phyloP scores from a whole-genome alignment of 1,139 yeast species.

The Petasospora rhodanensis region DNA sequence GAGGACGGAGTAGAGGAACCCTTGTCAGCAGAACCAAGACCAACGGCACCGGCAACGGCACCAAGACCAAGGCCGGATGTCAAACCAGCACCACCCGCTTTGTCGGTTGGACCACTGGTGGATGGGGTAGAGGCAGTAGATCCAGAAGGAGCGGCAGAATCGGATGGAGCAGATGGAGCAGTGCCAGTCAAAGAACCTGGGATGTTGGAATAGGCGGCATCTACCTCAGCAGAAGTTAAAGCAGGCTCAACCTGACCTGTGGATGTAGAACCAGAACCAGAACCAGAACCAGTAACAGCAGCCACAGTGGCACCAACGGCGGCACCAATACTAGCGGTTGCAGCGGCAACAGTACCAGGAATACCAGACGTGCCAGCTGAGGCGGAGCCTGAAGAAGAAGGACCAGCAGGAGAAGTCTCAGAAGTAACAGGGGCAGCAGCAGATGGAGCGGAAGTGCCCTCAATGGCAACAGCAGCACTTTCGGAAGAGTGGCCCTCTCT shows the following conservation, averaged over 20 bases:
- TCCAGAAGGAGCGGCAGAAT: constrained; percentile 1
- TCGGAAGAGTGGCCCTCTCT: too few relatives aligned
- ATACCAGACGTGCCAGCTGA: too few relatives aligned
- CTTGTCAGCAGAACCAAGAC: constrained; percentile 1
- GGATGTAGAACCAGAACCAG: background rate
- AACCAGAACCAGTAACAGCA: constrained; percentile 3
- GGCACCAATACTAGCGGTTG: constrained; percentile 4
- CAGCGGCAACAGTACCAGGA: constrained; percentile 16
- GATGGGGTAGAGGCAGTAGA: constrained; percentile 5
- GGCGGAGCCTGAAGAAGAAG: background rate
- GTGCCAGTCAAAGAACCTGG: too few relatives aligned
- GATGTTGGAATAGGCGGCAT: too few relatives aligned
- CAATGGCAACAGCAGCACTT: too few relatives aligned
- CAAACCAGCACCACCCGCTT: too few relatives aligned
- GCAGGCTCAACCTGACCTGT: background rate
- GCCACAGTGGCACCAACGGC: constrained; percentile 3
- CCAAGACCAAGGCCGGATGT: constrained; percentile 5
- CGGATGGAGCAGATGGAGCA: too few relatives aligned
- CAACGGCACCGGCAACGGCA: constrained; percentile 8
- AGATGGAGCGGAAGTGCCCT: background rate
- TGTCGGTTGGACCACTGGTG: too few relatives aligned
- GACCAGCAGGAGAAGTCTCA: constrained; percentile 4
- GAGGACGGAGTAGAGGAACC: constrained; percentile 14
- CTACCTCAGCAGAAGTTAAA: background rate
- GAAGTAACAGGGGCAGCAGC: constrained; percentile 7